Base-by-base conservation (phyloP, 345 rosid genomes). In the Brassica nigra region DNA sequence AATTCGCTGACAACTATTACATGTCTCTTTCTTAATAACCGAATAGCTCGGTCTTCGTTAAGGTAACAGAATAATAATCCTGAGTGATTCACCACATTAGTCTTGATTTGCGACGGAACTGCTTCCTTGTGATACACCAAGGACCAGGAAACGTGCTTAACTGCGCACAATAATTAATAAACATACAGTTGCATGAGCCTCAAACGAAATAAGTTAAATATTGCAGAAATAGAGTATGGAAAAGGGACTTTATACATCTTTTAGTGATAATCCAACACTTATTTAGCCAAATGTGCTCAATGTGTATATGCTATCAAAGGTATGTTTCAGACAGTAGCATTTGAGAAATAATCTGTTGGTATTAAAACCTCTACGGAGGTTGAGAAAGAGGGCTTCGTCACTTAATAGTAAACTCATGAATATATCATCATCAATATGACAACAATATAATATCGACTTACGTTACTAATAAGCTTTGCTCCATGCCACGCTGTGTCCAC, bases 401-500 rank as follows among this genome's bases (percentile, higher is more conserved):
- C 27, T 65, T 47, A 49, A 14, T 18, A 16, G 29, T 11, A 67
- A 23, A 39, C 62, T 66, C 10, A 74, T 8, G 23, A n/a, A 16
- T 47, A 18, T 18, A 18, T 18, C 18, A 18, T 18, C 18, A 9
- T 49, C 54, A 12, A 47, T 14, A 33, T 33, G 4, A 59, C n/a
- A 23, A 4, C 44, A 33, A 59, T 23, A 14, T 14, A 3, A 5
- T 61, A 6, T 47, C 64, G 49, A 69, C 93, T 91, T 87, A 95
- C 99, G 47, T 89, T 95, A 89, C 90, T 84, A 52, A 92, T 81
- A 49, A 86, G 88, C 86, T 95, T 95, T 27, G 94, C 98, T 42
- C 99, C 98, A 44, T 86, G 91, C 99, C 99, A 95, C 16, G 96
- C 89, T 37, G 92, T 80, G 78, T 95, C 90, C 10, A 83, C 90